phyloP scores from a whole-genome alignment of 768 basidiomycete genomes.

The Mycena galopus region DNA sequence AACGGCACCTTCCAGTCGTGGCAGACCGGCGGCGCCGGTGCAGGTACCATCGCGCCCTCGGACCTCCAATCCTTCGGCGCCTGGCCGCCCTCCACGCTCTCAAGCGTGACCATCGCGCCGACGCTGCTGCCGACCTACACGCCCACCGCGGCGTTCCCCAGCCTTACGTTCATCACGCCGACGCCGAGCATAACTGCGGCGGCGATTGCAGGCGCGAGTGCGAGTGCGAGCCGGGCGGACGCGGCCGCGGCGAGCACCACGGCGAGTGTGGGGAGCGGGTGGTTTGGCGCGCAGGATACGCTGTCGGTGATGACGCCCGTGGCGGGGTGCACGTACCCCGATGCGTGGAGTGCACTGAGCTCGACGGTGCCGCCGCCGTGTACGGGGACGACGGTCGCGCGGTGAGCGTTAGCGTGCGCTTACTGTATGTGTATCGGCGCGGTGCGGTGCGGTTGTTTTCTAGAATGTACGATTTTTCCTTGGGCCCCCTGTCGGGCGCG shows the following conservation, averaged over 20 bases:
- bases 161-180: not conserved
- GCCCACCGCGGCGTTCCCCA: not conserved
- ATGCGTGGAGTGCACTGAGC: too few relatives aligned
- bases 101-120: not conserved
- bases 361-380: too few relatives aligned
- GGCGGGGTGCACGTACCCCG: too few relatives aligned
- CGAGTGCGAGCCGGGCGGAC: not conserved
- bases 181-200: not conserved
- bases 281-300: too few relatives aligned
- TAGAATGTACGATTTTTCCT: too few relatives aligned
- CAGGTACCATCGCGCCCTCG: not conserved
- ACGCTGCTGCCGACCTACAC: not conserved
- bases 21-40: not conserved
- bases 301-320: too few relatives aligned
- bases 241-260: not conserved
- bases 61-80: not conserved
- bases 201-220: not conserved
- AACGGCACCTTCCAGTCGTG: not conserved
- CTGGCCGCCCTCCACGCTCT: not conserved
- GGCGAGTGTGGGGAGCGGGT: not conserved
- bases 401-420: too few relatives aligned
- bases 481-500: too few relatives aligned
- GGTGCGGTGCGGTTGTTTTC: too few relatives aligned
- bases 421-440: too few relatives aligned
- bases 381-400: too few relatives aligned